Evolutionary conservation across 495 filamentous ascomycete genomes (phyloP), one percentile per base, ranked within the genome.

Genomic region (Cercophora newfieldiana): DNA sequence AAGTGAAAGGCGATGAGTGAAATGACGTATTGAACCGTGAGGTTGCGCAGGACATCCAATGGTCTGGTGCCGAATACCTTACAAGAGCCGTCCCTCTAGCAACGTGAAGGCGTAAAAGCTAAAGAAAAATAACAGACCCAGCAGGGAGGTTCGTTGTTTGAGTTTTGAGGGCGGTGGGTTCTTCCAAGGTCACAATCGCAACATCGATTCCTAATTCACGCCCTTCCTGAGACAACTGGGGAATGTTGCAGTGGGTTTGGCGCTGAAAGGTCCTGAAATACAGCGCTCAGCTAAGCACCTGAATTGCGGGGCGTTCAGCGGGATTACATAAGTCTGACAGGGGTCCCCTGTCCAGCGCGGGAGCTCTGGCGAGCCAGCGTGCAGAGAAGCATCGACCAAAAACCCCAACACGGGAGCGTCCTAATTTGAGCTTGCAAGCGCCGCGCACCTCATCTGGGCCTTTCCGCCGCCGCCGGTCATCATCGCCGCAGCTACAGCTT

Each of bases 341-440:
- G 30, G 30, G 50, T 29, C 22, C 16, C 24, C 21, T 18, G 21
- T 24, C 31, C 18, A 28, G 5, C 1, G 6, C 29, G 59, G 18
- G 59, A 61, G 47, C 18, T 33, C 10, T 30, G 28, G 61, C 53
- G 61, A 49, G 22, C 54, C 14, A 49, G 54, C 48, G 61, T 50
- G 61, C 61, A 50, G 59, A 61, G 50, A 19, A 61, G 37, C 59
- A 26, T 48, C 61, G 29, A 50, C 61, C 48, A 49, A 33, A 62
- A 62, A 51, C 21, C n/a, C 30, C 48, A 44, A 22, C 14, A 31
- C n/a, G 25, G 21, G 18, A 18, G 6, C 18, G 21, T 18, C 19
- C 57, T 14, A 58, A 18, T 19, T 60, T 24, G 37, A 53, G 25
- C 50, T 44, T 19, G 61, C 61, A 63, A 66, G 47, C 64, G 64